Percentiles rank a stretch among this genome's conserved stretches.
Evolutionary conservation across 495 filamentous ascomycete species (phyloP).

Genomic region (Neurospora sp.): DNA sequence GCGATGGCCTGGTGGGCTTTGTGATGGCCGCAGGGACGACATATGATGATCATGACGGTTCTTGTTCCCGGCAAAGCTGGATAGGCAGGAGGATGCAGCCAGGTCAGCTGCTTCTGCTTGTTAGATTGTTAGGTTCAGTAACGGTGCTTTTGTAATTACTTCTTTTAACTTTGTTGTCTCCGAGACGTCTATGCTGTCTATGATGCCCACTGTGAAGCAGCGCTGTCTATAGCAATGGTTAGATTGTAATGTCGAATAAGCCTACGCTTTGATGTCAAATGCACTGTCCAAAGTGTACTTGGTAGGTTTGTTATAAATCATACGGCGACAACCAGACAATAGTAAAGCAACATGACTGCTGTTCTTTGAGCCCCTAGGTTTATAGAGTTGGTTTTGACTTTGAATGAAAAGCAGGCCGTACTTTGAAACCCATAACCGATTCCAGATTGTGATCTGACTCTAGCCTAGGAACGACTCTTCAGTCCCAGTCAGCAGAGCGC

Average conservation of each 20-base stretch:
- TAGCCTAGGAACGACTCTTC: not conserved
- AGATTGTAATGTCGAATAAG: not conserved
- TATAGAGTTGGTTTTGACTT: not conserved
- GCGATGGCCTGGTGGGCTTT: not conserved
- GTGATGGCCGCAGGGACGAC: not conserved
- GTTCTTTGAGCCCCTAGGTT: not conserved
- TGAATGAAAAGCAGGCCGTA: not conserved
- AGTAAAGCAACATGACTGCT: not conserved
- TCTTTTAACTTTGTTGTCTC: not conserved
- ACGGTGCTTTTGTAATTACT: not conserved
- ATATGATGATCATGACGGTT: not conserved
- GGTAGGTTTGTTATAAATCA: not conserved
- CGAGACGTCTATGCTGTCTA: not conserved
- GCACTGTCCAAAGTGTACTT: not conserved
- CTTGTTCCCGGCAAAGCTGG: not conserved
- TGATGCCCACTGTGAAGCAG: not conserved
- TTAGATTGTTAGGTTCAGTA: not conserved
- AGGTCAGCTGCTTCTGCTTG: not conserved
- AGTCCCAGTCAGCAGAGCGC: not conserved
- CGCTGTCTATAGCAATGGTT: not conserved
- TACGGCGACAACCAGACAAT: not conserved
- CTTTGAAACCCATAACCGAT: not conserved
- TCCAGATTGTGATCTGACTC: not conserved
- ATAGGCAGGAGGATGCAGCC: not conserved
- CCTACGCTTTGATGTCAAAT: not conserved